Evolutionary conservation across 148 eudicot genomes (phyloP), one percentile per base, ranked within the genome.

Genomic region (Spergularia bocconei): DNA sequence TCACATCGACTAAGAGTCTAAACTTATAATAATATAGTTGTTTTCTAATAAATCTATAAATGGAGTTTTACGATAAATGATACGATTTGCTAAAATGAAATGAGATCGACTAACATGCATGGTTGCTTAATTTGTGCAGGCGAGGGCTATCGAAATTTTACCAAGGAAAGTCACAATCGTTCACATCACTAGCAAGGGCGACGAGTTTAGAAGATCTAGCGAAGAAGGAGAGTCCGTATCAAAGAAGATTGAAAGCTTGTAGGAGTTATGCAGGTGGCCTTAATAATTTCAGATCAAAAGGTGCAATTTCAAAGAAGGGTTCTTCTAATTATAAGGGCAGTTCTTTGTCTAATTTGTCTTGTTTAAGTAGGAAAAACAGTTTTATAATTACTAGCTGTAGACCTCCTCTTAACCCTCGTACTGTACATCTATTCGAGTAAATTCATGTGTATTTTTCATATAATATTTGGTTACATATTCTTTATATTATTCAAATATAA

Each of bases 131-230:
- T 55, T 48, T 56, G 52, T 85, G 78, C 87, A 92, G 98, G 85
- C 87, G 86, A 82, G 98, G 98, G 7, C 81, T 93, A 51, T 93
- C 98, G 8, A 87, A 82, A 77, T 93, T 72, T 54, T 93, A 91
- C 73, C 71, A 93, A 73, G 98, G 98, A 19, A 91, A 90, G 58
- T 91, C 97, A 9, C 88, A 93, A 68, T 91, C 98, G 19, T 93
- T 86, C 74, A 87, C 97, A 79, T 84, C 86, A 69, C 77, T 93
- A 23, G 89, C 91, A 76, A 88, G 84, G 61, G 98, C 86, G 75
- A 77, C 81, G 73, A 93, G 90, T 84, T 50, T 91, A 55, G 98
- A 89, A 74, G 96, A 93, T 80, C 85, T 92, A 29, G 85, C 86
- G 29, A 90, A 93, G 86, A 90, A 88, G 72, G 83, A 79, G 55